Conservation (phyloP, 2,329 filamentous ascomycete species). For the Conoideocrella luteorostrata region DNA sequence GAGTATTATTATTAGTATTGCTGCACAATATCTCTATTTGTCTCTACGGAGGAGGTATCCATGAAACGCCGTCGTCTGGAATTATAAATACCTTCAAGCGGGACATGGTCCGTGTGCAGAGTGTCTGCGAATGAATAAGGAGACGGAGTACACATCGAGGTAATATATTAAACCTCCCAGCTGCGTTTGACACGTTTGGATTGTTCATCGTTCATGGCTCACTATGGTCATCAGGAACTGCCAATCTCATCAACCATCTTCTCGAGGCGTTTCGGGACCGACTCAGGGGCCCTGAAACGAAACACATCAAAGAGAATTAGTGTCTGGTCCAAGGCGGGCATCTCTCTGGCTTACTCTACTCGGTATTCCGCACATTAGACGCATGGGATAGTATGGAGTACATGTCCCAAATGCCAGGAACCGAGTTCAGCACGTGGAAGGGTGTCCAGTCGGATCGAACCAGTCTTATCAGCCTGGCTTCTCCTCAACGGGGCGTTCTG, state of each 20-base stretch:
- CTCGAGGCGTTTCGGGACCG: no score
- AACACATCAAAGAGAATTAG: no score
- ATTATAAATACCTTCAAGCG: not conserved
- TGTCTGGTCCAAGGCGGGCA: no score
- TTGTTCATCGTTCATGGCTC: no score
- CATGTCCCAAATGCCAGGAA: not conserved
- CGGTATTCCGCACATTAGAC: not conserved
- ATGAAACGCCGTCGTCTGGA: not conserved
- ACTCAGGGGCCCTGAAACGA: no score
- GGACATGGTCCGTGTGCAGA: not conserved
- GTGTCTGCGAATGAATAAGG: no score
- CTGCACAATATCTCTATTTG: not conserved
- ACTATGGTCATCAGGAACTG: no score
- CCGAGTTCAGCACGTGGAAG: slow-evolving; percentile 1
- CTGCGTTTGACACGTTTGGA: no score
- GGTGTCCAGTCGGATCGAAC: not conserved
- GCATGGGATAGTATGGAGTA: not conserved
- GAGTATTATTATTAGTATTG: no score
- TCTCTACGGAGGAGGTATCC: not conserved
- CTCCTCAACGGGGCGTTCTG: not conserved
- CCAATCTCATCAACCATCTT: no score
- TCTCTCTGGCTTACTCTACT: not conserved
- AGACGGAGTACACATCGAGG: no score
- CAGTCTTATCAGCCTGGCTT: not conserved
- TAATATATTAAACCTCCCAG: no score